Evolutionary conservation across 768 basidiomycete species (phyloP).

Genomic region (Lanmaoa pseudosensibilis): DNA sequence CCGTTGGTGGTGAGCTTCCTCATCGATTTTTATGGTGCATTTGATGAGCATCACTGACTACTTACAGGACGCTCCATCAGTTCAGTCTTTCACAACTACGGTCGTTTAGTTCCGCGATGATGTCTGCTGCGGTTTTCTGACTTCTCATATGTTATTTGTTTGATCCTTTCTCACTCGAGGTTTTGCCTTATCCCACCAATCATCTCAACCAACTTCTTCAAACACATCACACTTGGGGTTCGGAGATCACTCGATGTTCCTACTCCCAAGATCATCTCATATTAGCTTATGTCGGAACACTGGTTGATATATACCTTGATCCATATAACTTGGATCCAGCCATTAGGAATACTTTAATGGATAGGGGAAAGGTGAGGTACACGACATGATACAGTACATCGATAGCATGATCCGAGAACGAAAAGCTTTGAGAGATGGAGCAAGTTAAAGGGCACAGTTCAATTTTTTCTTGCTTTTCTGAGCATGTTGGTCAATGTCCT

Average conservation of each 20-base stretch:
- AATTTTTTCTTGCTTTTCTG: neutral
- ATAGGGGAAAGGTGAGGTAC: neutral
- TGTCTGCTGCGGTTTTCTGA: conserved; percentile 23
- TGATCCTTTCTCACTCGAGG: conserved; percentile 17
- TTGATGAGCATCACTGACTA: neutral
- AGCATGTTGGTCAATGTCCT: conserved; percentile 16
- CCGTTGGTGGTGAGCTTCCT: conserved; percentile 16
- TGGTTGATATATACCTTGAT: conserved; percentile 19
- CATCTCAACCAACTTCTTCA: neutral
- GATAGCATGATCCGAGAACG: conserved; percentile 11
- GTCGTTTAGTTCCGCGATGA: conserved; percentile 34
- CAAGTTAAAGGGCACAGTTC: neutral
- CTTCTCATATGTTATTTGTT: conserved; percentile 19
- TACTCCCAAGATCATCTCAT: conserved; percentile 7
- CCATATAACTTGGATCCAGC: conserved; percentile 5
- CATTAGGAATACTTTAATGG: neutral
- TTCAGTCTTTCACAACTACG: conserved; percentile 30
- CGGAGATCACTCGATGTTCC: conserved; percentile 8
- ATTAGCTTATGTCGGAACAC: conserved; percentile 12
- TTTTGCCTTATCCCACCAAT: conserved; percentile 4
- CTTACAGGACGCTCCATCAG: conserved; percentile 11
- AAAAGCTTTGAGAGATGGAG: neutral
- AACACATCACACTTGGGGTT: conserved; percentile 4
- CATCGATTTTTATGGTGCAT: neutral
- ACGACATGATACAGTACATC: neutral